These are phyloP conservation scores for Macrotyloma uniflorum DNA, from an alignment of 306 rosid genomes.

Conservation along the genomic window DNA sequence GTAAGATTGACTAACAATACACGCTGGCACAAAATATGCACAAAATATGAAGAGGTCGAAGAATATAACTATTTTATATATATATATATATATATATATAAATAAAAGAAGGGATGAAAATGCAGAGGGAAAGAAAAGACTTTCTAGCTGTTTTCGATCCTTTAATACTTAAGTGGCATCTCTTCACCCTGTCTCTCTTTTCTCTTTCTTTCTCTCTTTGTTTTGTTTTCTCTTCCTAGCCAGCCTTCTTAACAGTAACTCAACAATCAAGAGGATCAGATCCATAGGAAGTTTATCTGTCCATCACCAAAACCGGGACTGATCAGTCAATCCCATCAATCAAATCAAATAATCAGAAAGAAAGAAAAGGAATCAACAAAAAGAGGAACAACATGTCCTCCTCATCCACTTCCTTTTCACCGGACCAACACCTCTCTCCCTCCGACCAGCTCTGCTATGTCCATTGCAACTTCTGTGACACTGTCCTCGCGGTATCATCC, in stretches of 20 bases:
- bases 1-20: neutral
- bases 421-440: conserved; percentile 78
- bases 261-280: conserved; percentile 56
- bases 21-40: neutral
- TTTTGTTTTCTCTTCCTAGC: neutral
- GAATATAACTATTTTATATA: neutral
- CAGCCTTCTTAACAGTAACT: conserved; percentile 30
- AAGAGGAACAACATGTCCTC: conserved; percentile 62
- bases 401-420: conserved; percentile 70
- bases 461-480: conserved; percentile 95
- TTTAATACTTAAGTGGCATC: conserved; percentile 33
- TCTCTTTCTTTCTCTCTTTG: neutral
- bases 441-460: conserved; percentile 98
- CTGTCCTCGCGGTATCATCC: conserved; percentile 75
- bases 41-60: neutral
- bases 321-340: conserved; percentile 91
- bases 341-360: conserved; percentile 54
- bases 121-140: neutral
- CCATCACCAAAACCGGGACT: conserved; percentile 51
- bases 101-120: neutral
- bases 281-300: conserved; percentile 54
- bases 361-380: conserved; percentile 37
- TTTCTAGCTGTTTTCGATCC: conserved; percentile 31
- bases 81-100: neutral
- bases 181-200: neutral